These are phyloP conservation scores for Wickerhamomyces alni DNA, from an alignment of 805 yeast species.

Conservation along the genomic window DNA sequence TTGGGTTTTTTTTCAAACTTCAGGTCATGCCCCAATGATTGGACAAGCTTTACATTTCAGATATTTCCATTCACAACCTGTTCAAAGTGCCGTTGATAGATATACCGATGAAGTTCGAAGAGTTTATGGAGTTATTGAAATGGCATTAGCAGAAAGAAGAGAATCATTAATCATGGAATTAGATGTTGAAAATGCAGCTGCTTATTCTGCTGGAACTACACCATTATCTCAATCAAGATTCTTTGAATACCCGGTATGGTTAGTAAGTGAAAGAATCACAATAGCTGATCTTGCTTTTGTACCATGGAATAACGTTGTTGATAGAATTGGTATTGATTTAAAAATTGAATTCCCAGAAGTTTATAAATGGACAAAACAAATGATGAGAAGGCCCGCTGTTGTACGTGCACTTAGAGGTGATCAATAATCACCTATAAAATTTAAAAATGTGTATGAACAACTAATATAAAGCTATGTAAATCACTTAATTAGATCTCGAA, in stretches of 20 bases:
- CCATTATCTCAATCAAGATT: constrained; percentile 80
- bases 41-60: constrained; percentile 95
- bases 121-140: constrained; percentile 89
- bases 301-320: constrained; percentile 96
- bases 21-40: constrained; percentile 98
- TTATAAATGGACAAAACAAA: constrained; percentile 89
- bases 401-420: constrained; percentile 79
- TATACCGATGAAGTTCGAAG: constrained; percentile 90
- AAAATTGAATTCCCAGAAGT: constrained; percentile 91
- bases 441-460: background rate
- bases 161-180: constrained; percentile 87
- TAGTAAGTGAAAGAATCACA: constrained; percentile 78
- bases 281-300: constrained; percentile 91
- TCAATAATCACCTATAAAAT: constrained; percentile 22
- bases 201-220: constrained; percentile 82
- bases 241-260: constrained; percentile 92
- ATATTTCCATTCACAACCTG: constrained; percentile 80
- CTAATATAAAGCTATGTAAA: too few species aligned
- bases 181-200: constrained; percentile 81
- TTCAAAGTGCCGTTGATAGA: constrained; percentile 85
- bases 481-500: background rate
- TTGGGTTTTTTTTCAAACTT: constrained; percentile 92
- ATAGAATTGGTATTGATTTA: constrained; percentile 83
- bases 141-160: constrained; percentile 89
- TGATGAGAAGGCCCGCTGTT: constrained; percentile 95